A percentile compares a stretch with the other conserved stretches of the same genome.
These are phyloP conservation scores for Pseudofabraea citricarpa DNA, from an alignment of 2,329 filamentous ascomycete genomes.

Conservation along the genomic window DNA sequence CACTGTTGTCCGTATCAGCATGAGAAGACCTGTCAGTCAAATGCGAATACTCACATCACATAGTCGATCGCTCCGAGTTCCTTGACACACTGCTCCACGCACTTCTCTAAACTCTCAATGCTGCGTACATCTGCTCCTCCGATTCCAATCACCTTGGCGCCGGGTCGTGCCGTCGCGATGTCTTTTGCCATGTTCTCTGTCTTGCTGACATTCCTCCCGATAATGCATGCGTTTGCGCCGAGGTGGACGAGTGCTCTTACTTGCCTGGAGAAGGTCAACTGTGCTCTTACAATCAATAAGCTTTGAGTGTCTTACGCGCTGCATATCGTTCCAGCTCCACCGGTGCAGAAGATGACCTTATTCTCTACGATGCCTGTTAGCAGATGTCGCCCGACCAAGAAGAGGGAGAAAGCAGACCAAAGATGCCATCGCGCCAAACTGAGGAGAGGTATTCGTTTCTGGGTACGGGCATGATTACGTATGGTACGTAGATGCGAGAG, in stretches of 20 bases:
- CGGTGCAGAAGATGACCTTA: slow-evolving; percentile 92
- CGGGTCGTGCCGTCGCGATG: slow-evolving; percentile 72
- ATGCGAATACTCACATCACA: slow-evolving; percentile 64
- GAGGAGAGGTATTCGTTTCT: slow-evolving; percentile 74
- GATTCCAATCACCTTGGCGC: slow-evolving; percentile 82
- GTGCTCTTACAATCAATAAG: too few species aligned
- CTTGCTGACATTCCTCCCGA: slow-evolving; percentile 85
- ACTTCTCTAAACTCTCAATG: slow-evolving; percentile 63
- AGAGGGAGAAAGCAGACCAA: slow-evolving; percentile 49
- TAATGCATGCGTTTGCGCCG: slow-evolving; percentile 89
- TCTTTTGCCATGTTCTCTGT: slow-evolving; percentile 76
- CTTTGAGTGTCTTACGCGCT: slow-evolving; percentile 48
- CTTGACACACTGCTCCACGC: slow-evolving; percentile 72
- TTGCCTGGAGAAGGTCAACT: too few species aligned
- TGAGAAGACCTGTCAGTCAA: neutral
- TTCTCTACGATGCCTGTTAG: slow-evolving; percentile 49
- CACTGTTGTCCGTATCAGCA: slow-evolving; percentile 43
- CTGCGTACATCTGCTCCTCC: slow-evolving; percentile 76
- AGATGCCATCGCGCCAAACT: slow-evolving; percentile 83
- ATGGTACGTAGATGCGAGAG: too few species aligned
- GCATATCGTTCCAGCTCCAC: slow-evolving; percentile 90
- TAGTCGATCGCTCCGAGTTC: slow-evolving; percentile 89
- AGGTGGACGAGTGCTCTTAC: slow-evolving; percentile 87
- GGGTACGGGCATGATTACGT: slow-evolving; percentile 40
- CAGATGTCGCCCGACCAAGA: neutral